phyloP scores from a whole-genome alignment of 78 protist species.

The Dictyostelium intermedium region DNA sequence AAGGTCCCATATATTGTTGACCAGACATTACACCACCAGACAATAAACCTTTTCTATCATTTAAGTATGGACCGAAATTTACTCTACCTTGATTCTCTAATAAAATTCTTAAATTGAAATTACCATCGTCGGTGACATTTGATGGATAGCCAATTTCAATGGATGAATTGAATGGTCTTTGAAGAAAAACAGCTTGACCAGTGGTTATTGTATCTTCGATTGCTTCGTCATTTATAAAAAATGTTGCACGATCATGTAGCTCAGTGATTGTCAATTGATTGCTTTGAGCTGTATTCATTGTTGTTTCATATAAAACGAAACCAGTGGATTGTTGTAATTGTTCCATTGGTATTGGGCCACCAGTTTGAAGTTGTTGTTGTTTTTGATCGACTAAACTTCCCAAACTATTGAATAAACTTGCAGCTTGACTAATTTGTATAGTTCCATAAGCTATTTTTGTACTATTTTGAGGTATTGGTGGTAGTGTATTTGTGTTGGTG shows the following conservation, averaged over 20 bases:
- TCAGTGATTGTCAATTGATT: neutral
- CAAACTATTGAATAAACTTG: constrained; percentile 22
- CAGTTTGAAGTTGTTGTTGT: neutral
- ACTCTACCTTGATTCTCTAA: constrained; percentile 60
- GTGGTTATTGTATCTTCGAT: neutral
- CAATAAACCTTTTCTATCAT: constrained; percentile 34
- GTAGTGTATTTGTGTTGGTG: neutral
- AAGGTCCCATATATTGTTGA: constrained; percentile 25
- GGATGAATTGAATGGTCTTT: constrained; percentile 14
- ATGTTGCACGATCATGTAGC: constrained; percentile 42
- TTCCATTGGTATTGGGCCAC: constrained; percentile 14
- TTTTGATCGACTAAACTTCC: neutral
- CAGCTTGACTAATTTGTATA: neutral
- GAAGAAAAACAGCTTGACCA: neutral
- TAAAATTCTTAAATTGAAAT: constrained; percentile 23
- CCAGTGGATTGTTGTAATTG: constrained; percentile 41
- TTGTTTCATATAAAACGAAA: constrained; percentile 43
- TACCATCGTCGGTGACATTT: neutral
- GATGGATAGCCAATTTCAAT: neutral
- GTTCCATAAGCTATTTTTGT: constrained; percentile 3
- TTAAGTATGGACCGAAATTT: constrained; percentile 24
- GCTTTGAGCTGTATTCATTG: constrained; percentile 23
- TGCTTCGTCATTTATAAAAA: neutral
- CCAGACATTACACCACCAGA: constrained; percentile 9
- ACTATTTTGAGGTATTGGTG: constrained; percentile 22